Evolutionary conservation across 495 filamentous ascomycete species (phyloP), one percentile per base, ranked within the genome.

Genomic region (Aspergillus saccharolyticus): DNA sequence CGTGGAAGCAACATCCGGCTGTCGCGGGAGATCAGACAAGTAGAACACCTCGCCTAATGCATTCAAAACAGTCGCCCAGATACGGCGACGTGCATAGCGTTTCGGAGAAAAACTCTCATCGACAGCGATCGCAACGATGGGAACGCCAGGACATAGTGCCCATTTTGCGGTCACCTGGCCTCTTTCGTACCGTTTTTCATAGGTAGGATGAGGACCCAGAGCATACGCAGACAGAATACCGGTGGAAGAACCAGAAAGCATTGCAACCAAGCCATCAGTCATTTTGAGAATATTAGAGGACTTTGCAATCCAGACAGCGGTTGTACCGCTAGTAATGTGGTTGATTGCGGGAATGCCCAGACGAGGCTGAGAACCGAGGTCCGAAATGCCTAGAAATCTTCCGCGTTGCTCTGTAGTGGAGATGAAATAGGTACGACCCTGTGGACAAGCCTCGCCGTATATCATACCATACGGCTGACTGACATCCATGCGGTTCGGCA

Each of bases 11-110:
- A 64, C 30, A 5, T 71, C 63, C 20, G 71, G 69, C 28, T 79
- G 71, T 16, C 63, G 71, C 0, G 90, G 89, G 9, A 87, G 73
- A 24, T 88, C 84, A 6, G 80, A 85, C 3, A 97, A 76, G 61
- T 90, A 96, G 68, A 87, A 97, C 1, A 96, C 77, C 68, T 98
- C 94, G 1, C 94, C 94, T 15, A 98, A 73, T 9, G 94, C 94
- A 66, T 98, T 97, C 42, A 98, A 74, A 25, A 82, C 88, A 30
- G 89, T 85, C 17, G 91, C 90, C 91, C 91, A 97, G 4, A 90
- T 82, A 24, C 90, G 85, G 19, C 82, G 79, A 45, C 85, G 77
- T 10, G 80, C 74, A 61, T 87, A 81, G 22, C 92, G 84, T 59
- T 82, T 82, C 17, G 78, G 62, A 21, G 83, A 89, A 67, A 88